phyloP scores from a whole-genome alignment of 1,139 yeast genomes.

The Suhomyces atakaporum region DNA sequence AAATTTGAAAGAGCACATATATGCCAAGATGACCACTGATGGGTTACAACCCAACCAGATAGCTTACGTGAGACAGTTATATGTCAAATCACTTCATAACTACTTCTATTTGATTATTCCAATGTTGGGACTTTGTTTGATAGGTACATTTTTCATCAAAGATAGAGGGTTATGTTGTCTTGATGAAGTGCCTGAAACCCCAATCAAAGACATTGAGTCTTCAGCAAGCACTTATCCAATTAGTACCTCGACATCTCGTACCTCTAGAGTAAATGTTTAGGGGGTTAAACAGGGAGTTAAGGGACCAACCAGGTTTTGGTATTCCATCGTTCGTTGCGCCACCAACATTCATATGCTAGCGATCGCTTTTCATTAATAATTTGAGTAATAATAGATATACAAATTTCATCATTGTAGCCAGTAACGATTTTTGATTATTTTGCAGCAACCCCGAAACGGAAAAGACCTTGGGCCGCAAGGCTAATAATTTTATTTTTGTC shows the following conservation, averaged over 20 bases:
- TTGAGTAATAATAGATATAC: background rate
- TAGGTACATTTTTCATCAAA: conserved; percentile 36
- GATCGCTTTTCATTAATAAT: too few relatives aligned
- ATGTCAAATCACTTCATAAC: conserved; percentile 38
- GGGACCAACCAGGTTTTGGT: too few relatives aligned
- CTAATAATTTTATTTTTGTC: background rate
- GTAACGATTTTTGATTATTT: background rate
- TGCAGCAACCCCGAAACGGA: conserved; percentile 2
- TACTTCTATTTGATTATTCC: conserved; percentile 48
- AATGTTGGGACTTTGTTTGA: conserved; percentile 40
- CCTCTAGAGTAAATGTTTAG: conserved; percentile 8
- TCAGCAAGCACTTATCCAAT: conserved; percentile 12
- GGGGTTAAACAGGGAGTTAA: too few relatives aligned
- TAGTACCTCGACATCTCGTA: conserved; percentile 4
- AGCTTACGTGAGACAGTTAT: conserved; percentile 29
- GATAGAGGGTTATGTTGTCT: conserved; percentile 47
- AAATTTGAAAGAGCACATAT: conserved; percentile 33
- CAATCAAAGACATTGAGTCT: conserved; percentile 13
- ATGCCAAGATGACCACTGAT: conserved; percentile 30
- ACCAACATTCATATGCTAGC: background rate
- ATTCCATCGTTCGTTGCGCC: background rate
- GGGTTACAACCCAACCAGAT: conserved; percentile 28
- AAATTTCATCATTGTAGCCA: background rate
- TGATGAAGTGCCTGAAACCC: conserved; percentile 31
- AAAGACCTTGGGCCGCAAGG: too few relatives aligned